Percentiles rank a stretch among this genome's conserved stretches.
Conservation (phyloP, 441 rosid genomes). For the Jatropha podagrica region DNA sequence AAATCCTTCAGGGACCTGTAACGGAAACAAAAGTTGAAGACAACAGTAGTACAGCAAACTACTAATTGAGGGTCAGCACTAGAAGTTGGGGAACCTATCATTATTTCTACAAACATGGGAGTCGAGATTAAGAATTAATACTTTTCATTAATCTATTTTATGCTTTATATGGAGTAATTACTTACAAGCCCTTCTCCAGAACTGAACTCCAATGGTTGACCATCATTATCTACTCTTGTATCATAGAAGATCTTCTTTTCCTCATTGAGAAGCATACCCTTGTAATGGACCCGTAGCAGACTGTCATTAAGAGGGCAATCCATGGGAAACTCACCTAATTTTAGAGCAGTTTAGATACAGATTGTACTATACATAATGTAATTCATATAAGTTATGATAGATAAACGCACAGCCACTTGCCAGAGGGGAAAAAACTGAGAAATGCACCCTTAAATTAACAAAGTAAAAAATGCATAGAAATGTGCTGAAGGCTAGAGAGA, state of each 20-base stretch:
- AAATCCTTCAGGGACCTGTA: constrained; percentile 95
- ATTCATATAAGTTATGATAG: not conserved
- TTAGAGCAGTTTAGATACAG: constrained; percentile 11
- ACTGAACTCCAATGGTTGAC: constrained; percentile 87
- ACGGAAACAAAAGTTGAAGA: constrained; percentile 15
- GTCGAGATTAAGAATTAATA: not conserved
- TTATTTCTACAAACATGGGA: not conserved
- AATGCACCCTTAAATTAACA: not conserved
- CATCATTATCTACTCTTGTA: constrained; percentile 69
- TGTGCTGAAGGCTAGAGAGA: not conserved
- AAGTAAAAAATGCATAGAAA: not conserved
- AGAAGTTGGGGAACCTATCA: not conserved
- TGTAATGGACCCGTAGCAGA: constrained; percentile 75
- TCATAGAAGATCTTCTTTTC: constrained; percentile 77
- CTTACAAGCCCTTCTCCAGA: constrained; percentile 96
- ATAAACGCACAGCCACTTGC: constrained; percentile 1
- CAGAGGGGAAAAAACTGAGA: not conserved
- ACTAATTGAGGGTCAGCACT: not conserved
- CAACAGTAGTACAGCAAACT: not conserved
- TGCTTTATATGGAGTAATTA: constrained; percentile 8
- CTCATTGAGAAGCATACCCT: constrained; percentile 83
- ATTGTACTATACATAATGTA: not conserved
- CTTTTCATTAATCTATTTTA: not conserved
- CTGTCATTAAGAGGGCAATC: constrained; percentile 99
- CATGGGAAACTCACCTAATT: constrained; percentile 52